Percentiles rank a stretch among this genome's conserved stretches.
These are phyloP conservation scores for Fusarium armeniacum DNA, from an alignment of 2,329 filamentous ascomycete species.

Conservation along the genomic window DNA sequence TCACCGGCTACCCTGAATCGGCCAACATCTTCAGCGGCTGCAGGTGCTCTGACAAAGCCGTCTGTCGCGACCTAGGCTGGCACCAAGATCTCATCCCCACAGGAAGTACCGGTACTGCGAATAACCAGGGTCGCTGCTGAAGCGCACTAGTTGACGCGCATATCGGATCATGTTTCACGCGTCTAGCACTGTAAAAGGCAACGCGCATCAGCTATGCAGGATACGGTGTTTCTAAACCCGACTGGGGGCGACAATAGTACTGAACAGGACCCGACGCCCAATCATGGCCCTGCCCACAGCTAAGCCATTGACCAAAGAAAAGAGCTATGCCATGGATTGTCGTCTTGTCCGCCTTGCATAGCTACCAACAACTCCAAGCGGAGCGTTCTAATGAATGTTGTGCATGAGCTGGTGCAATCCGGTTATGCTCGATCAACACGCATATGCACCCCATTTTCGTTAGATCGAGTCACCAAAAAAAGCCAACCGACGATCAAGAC, in stretches of 20 bases:
- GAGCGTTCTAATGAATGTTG: slow-evolving; percentile 40
- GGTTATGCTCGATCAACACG: slow-evolving; percentile 31
- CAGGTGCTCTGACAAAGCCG: slow-evolving; percentile 39
- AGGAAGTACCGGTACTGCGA: slow-evolving; percentile 50
- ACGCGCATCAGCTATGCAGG: slow-evolving; percentile 50
- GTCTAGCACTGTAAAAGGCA: slow-evolving; percentile 51
- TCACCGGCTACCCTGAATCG: slow-evolving; percentile 36
- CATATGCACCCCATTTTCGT: slow-evolving; percentile 35
- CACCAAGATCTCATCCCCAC: slow-evolving; percentile 49
- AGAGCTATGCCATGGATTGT: slow-evolving; percentile 1
- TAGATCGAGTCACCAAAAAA: slow-evolving; percentile 31
- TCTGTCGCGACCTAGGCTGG: slow-evolving; percentile 38
- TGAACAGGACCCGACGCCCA: slow-evolving; percentile 36
- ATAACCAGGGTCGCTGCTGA: slow-evolving; percentile 45
- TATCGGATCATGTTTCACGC: slow-evolving; percentile 52
- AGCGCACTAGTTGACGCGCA: slow-evolving; percentile 52
- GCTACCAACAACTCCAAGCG: slow-evolving; percentile 16
- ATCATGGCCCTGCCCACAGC: slow-evolving; percentile 47
- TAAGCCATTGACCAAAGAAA: slow-evolving; percentile 47
- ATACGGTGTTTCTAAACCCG: slow-evolving; percentile 29
- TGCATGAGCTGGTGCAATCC: slow-evolving; percentile 38
- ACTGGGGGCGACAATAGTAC: slow-evolving; percentile 34
- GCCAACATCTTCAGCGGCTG: slow-evolving; percentile 32
- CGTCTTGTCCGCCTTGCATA: slow-evolving; percentile 40
- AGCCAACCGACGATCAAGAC: slow-evolving; percentile 10